These are phyloP conservation scores for Glycine tomentella DNA, from an alignment of 306 rosid species.

Conservation along the genomic window DNA sequence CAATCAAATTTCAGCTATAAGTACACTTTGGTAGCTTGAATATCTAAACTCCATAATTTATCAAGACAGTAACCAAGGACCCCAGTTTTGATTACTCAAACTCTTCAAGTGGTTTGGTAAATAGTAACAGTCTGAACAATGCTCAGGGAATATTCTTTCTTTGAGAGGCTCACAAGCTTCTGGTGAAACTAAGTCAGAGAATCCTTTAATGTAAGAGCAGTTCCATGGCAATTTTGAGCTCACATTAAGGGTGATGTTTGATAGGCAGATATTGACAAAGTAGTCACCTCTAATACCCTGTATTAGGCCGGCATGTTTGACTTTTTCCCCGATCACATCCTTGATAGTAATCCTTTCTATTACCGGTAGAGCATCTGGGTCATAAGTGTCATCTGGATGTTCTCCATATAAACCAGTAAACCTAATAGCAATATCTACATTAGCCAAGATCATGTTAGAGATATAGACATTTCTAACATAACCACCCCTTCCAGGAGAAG, in stretches of 20 bases:
- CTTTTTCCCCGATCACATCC: slow-evolving; percentile 63
- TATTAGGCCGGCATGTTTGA: slow-evolving; percentile 63
- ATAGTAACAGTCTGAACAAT: slow-evolving; percentile 69
- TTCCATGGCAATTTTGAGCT: slow-evolving; percentile 67
- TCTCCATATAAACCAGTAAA: slow-evolving; percentile 72
- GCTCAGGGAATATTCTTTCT: slow-evolving; percentile 63
- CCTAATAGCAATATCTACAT: slow-evolving; percentile 67
- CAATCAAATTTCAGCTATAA: slow-evolving; percentile 51
- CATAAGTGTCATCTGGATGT: slow-evolving; percentile 70
- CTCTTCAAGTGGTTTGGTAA: slow-evolving; percentile 52
- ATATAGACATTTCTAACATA: slow-evolving; percentile 69
- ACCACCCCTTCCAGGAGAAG: slow-evolving; percentile 83
- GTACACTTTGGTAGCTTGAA: slow-evolving; percentile 32
- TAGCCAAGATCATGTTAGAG: slow-evolving; percentile 62
- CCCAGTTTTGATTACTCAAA: slow-evolving; percentile 47
- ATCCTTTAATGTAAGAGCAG: slow-evolving; percentile 73
- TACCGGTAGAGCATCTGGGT: slow-evolving; percentile 65
- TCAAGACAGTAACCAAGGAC: slow-evolving; percentile 29
- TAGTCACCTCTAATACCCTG: slow-evolving; percentile 69
- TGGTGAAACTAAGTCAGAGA: slow-evolving; percentile 66
- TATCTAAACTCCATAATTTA: slow-evolving; percentile 49
- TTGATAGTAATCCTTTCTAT: slow-evolving; percentile 62
- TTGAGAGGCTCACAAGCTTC: slow-evolving; percentile 60
- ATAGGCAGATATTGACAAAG: slow-evolving; percentile 66
- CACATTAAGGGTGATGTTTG: slow-evolving; percentile 63